These are phyloP conservation scores for Penicillium sp. DNA, from an alignment of 2,329 filamentous ascomycete species.

Conservation along the genomic window DNA sequence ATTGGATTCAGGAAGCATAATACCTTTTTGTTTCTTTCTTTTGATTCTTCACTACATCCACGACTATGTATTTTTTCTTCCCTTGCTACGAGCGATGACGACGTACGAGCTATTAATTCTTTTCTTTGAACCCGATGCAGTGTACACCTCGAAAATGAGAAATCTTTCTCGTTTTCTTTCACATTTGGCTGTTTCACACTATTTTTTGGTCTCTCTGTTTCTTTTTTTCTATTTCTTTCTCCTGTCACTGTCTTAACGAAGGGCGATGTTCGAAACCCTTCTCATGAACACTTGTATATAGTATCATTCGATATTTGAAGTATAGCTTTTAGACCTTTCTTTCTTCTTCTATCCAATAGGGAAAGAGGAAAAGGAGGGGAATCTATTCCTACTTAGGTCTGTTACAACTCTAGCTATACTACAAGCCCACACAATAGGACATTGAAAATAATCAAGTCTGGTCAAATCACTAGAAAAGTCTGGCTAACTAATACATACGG, in stretches of 20 bases:
- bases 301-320: slow-evolving; percentile 6
- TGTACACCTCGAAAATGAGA: neutral
- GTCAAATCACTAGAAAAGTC: too few species aligned
- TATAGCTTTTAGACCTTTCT: neutral
- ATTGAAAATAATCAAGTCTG: too few species aligned
- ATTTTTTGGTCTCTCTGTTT: neutral
- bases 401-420: too few species aligned
- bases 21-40: neutral
- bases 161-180: too few species aligned
- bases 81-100: neutral
- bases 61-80: neutral
- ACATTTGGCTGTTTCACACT: neutral
- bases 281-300: slow-evolving; percentile 1
- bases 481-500: too few species aligned
- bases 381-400: too few species aligned
- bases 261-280: neutral
- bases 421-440: too few species aligned
- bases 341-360: neutral
- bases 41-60: slow-evolving; percentile 15
- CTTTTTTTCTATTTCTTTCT: neutral
- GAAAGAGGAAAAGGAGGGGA: too few species aligned
- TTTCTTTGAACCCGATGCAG: neutral
- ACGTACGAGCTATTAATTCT: neutral
- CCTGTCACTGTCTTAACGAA: neutral
- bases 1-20: slow-evolving; percentile 6